A percentile compares a stretch with the other conserved stretches of the same genome.
phyloP scores from a whole-genome alignment of 2,329 filamentous ascomycete species.

The Lachnellula occidentalis region DNA sequence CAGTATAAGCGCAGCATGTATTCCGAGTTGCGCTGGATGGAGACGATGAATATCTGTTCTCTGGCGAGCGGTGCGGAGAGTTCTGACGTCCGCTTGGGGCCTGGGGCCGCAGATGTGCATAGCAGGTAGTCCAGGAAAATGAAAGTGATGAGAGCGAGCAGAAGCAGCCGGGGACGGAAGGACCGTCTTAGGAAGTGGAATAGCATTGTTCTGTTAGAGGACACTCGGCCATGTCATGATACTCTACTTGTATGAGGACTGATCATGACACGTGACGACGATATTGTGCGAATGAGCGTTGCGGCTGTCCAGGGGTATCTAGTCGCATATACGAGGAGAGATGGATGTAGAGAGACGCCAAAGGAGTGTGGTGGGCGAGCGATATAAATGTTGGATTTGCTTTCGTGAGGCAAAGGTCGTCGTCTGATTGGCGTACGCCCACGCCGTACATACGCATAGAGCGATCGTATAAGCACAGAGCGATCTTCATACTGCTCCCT shows the following conservation, averaged over 20 bases:
- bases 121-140: constrained; percentile 11
- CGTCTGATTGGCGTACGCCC: too few relatives aligned
- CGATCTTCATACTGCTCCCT: too few relatives aligned
- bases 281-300: background rate
- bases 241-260: background rate
- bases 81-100: constrained; percentile 1
- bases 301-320: background rate
- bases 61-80: constrained; percentile 13
- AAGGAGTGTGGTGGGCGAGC: background rate
- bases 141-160: background rate
- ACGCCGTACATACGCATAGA: too few relatives aligned
- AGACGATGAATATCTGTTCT: constrained; percentile 56
- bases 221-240: background rate
- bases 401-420: too few relatives aligned
- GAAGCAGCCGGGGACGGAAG: constrained; percentile 1
- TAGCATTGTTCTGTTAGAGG: constrained; percentile 1
- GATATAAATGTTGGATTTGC: background rate
- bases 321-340: background rate
- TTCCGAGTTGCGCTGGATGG: constrained; percentile 65
- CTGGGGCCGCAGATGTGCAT: constrained; percentile 1
- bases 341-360: background rate
- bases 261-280: background rate
- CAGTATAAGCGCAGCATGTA: constrained; percentile 55
- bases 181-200: constrained; percentile 7
- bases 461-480: too few relatives aligned